phyloP scores from a whole-genome alignment of 139 green algal species.

The Tetradesmus lagerheimii region DNA sequence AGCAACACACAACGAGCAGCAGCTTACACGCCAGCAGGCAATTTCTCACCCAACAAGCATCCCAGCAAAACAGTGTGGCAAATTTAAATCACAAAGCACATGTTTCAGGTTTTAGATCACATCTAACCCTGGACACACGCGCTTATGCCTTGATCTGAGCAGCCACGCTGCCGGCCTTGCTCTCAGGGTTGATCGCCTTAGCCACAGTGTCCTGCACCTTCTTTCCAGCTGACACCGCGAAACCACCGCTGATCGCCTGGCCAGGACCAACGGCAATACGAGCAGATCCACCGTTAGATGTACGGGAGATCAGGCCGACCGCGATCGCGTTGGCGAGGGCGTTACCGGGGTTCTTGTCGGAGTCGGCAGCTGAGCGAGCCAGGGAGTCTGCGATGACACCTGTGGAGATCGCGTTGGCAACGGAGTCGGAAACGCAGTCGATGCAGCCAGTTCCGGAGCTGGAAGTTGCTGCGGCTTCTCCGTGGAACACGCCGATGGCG shows the following conservation, averaged over 20 bases:
- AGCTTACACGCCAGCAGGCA: neutral
- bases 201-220: constrained; percentile 20
- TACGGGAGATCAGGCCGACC: constrained; percentile 41
- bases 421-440: constrained; percentile 30
- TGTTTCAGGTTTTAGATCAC: neutral
- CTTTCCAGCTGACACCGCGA: constrained; percentile 42
- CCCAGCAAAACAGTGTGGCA: neutral
- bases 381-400: constrained; percentile 40
- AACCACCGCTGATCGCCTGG: constrained; percentile 48
- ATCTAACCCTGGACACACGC: neutral
- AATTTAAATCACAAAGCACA: neutral
- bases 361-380: constrained; percentile 35
- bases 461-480: constrained; percentile 31
- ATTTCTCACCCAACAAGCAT: neutral
- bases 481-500: constrained; percentile 41
- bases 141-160: constrained; percentile 37
- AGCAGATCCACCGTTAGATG: constrained; percentile 46
- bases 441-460: constrained; percentile 42
- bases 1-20: neutral
- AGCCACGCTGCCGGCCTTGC: neutral
- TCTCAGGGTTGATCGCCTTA: constrained; percentile 15
- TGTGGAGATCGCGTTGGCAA: constrained; percentile 38
- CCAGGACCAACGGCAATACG: constrained; percentile 40
- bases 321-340: constrained; percentile 48
- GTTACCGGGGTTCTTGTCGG: constrained; percentile 49